These are phyloP conservation scores for Rutstroemia sp. DNA, from an alignment of 2,329 filamentous ascomycete species.

Conservation along the genomic window DNA sequence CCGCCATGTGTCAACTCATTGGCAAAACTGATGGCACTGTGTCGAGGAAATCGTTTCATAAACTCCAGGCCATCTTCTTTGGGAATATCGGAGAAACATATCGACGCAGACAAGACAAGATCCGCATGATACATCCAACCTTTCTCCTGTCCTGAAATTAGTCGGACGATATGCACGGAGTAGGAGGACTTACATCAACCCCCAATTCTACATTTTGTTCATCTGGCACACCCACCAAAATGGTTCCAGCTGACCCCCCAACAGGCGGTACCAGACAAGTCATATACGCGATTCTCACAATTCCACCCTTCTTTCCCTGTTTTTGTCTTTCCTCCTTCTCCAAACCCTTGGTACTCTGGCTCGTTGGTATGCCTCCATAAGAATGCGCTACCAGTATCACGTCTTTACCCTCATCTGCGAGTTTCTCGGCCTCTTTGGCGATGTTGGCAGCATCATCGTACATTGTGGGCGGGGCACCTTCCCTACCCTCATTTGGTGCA, in stretches of 20 bases:
- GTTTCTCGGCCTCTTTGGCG: conserved; percentile 24
- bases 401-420: conserved; percentile 30
- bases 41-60: conserved; percentile 21
- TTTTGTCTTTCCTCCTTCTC: conserved; percentile 30
- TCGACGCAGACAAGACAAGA: conserved; percentile 7
- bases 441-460: conserved; percentile 33
- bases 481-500: background rate
- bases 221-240: conserved; percentile 1
- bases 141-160: conserved; percentile 15
- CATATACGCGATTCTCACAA: conserved; percentile 21
- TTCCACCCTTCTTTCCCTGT: conserved; percentile 33
- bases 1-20: conserved; percentile 32
- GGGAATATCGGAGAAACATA: conserved; percentile 26
- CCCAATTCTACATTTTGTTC: conserved; percentile 2
- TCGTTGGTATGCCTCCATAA: conserved; percentile 32
- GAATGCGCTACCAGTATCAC: conserved; percentile 34
- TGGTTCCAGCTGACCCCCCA: background rate
- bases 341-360: conserved; percentile 30
- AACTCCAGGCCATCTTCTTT: conserved; percentile 19
- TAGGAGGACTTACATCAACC: conserved; percentile 6
- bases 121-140: conserved; percentile 25
- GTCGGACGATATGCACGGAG: background rate
- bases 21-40: conserved; percentile 31
- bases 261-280: conserved; percentile 10
- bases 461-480: conserved; percentile 21